Base-by-base conservation (phyloP, 176 grass and related monocot genomes). In the Lolium perenne region DNA sequence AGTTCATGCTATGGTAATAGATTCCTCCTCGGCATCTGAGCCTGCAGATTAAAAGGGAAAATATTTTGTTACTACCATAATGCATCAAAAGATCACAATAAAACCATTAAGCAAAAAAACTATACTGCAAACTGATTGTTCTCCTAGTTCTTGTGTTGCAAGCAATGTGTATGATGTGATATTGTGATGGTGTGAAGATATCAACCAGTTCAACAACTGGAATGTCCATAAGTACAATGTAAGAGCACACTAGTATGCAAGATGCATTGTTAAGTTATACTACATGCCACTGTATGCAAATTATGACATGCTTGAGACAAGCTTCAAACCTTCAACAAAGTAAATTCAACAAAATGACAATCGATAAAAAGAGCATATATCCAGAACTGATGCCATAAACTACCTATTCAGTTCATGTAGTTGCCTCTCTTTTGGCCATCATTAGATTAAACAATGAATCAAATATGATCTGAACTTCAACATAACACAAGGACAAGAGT, bases 11-110 rank as follows among this genome's bases (percentile, higher is more conserved):
- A 90, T 76, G 6, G 83, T n/a, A 76, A 90, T 0, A 4, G 71
- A 12, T 76, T 90, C 78, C 50, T 80, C 69, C 46, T 46, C 70
- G 2, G 1, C 83, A 82, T 82, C 20, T 16, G 78, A n/a, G 81
- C 88, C 83, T 89, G 83, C 78, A 81, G 10, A 82, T 76, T 16
- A 20, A 85, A 69, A 85, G 85, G 49, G 40, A 0, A 60, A 75
- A 69, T 10, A 3, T 1, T 56, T 68, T 56, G 58, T 60, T 59
- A 66, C 25, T 0, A 55, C 35, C 46, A 85, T 17, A 48, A 50
- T 48, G 22, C 46, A 84, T 45, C 3, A 11, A 21, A 53, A 13
- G 3, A 13, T 12, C 48, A 50, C 10, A 50, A 50, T 50, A 50
- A 50, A 13, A 50, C 48, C 48, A 11, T 2, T 47, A 8, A 47